Evolutionary conservation across 1,139 yeast genomes (phyloP).

Genomic region (Zygosaccharomyces sapae): DNA sequence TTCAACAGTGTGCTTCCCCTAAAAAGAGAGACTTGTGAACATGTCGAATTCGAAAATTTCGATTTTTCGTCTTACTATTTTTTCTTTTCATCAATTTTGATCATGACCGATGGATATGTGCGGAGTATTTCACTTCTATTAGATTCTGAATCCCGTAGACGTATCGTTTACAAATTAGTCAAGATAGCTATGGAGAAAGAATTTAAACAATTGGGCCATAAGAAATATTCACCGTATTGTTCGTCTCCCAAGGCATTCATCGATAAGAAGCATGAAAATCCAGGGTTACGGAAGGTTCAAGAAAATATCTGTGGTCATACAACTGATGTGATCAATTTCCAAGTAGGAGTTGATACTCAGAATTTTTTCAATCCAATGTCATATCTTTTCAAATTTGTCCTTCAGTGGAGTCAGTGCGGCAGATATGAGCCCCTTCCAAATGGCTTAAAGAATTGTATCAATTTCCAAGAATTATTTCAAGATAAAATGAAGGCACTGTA

Average conservation of each 20-base stretch:
- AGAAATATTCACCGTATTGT: conserved; percentile 10
- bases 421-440: conserved; percentile 27
- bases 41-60: conserved; percentile 86
- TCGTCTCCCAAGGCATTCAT: conserved; percentile 7
- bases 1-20: conserved; percentile 81
- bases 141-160: conserved; percentile 22
- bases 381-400: conserved; percentile 30
- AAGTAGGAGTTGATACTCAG: conserved; percentile 34
- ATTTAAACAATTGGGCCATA: conserved; percentile 20
- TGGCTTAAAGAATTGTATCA: conserved; percentile 15
- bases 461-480: conserved; percentile 17
- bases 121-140: conserved; percentile 30
- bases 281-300: conserved; percentile 14
- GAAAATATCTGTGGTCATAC: conserved; percentile 28
- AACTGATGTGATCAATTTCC: conserved; percentile 26
- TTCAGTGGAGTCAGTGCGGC: conserved; percentile 36
- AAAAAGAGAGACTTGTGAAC: conserved; percentile 71
- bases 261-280: background rate
- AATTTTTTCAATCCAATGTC: conserved; percentile 35
- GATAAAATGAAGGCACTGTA: conserved; percentile 23
- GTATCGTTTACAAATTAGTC: conserved; percentile 20
- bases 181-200: conserved; percentile 22
- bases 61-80: conserved; percentile 79
- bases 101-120: conserved; percentile 49
- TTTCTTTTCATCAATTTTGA: conserved; percentile 62